A percentile compares a stretch with the other conserved stretches of the same genome.
Evolutionary conservation across 371 early-diverging fungal genomes (phyloP).

Genomic region (Lichtheimia ramosa): DNA sequence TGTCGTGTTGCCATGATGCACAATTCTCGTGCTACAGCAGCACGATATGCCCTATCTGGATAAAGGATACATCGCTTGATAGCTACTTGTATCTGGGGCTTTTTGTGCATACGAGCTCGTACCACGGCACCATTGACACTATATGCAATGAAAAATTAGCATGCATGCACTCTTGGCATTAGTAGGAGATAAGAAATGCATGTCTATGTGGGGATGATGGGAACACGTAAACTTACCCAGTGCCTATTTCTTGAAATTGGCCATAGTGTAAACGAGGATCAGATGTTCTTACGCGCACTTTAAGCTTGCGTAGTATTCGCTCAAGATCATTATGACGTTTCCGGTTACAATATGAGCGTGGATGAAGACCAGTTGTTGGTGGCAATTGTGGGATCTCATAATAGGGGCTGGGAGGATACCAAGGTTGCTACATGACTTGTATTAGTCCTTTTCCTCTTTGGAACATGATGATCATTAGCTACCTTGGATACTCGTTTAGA

Average conservation of each 20-base stretch:
- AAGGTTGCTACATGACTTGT: conserved; percentile 30
- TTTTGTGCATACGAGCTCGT: conserved; percentile 31
- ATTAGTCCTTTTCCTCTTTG: neutral
- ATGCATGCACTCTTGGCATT: neutral
- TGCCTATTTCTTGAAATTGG: conserved; percentile 53
- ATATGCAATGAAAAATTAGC: conserved; percentile 4
- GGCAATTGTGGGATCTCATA: conserved; percentile 36
- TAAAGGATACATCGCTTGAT: conserved; percentile 48
- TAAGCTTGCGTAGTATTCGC: conserved; percentile 35
- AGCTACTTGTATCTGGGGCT: conserved; percentile 35
- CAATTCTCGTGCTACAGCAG: conserved; percentile 46
- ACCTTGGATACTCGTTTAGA: conserved; percentile 40
- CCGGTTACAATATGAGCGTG: conserved; percentile 23
- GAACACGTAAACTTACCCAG: conserved; percentile 27
- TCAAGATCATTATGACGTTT: conserved; percentile 39
- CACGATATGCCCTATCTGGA: conserved; percentile 44
- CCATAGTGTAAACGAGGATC: conserved; percentile 41
- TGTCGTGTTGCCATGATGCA: conserved; percentile 47
- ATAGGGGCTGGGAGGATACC: conserved; percentile 48
- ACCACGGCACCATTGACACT: conserved; percentile 54
- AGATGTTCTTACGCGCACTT: conserved; percentile 24
- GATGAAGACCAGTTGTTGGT: conserved; percentile 26
- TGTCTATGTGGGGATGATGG: neutral
- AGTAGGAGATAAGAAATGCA: neutral
- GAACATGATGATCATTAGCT: too few species aligned